Evolutionary conservation across 1,139 yeast species (phyloP).

Genomic region (Arxiozyma heterogenica): DNA sequence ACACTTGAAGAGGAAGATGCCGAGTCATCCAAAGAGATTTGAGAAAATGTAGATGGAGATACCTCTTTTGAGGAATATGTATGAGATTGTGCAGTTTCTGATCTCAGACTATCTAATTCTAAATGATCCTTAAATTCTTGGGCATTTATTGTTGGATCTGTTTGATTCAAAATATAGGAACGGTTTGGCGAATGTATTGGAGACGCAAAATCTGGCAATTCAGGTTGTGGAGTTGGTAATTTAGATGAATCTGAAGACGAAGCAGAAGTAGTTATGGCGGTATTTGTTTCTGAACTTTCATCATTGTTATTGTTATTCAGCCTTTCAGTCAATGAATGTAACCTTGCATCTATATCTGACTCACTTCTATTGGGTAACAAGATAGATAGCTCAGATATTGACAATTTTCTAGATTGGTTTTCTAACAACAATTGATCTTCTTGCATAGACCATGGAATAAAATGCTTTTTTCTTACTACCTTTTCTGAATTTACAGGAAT

Average conservation of each 20-base stretch:
- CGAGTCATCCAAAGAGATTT: conserved; percentile 5
- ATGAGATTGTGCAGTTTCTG: conserved; percentile 4
- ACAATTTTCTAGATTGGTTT: conserved; percentile 46
- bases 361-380: conserved; percentile 66
- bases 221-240: not conserved
- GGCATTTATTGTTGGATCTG: not conserved
- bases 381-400: conserved; percentile 66
- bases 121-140: conserved; percentile 1
- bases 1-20: conserved; percentile 6
- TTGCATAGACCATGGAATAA: conserved; percentile 35
- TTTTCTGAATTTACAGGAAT: conserved; percentile 1
- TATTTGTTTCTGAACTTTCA: not conserved
- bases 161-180: conserved; percentile 2
- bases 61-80: conserved; percentile 11
- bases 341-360: conserved; percentile 59
- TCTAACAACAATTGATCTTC: conserved; percentile 69
- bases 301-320: not conserved
- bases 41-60: conserved; percentile 11
- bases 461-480: not conserved
- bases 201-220: conserved; percentile 1
- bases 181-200: conserved; percentile 10
- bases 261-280: not conserved
- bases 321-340: conserved; percentile 37
- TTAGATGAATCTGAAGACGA: not conserved
- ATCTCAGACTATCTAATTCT: not conserved